Evolutionary conservation across 2,329 filamentous ascomycete species (phyloP).

Genomic region (Phialophora macrospora): DNA sequence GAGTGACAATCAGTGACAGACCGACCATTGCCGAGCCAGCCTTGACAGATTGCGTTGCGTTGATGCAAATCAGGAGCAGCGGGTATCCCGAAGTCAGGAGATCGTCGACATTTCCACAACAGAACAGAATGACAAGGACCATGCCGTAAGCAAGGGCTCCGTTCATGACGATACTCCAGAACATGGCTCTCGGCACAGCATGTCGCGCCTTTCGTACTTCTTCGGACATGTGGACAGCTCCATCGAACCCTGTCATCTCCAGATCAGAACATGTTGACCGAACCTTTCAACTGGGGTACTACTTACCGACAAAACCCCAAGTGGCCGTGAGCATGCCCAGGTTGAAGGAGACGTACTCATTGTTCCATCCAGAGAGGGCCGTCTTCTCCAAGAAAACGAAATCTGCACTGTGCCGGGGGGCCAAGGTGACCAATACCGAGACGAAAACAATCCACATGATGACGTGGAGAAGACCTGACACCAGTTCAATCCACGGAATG

Average conservation of each 20-base stretch:
- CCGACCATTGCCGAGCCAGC: constrained; percentile 32
- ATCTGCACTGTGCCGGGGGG: constrained; percentile 41
- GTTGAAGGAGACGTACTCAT: constrained; percentile 44
- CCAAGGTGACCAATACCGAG: constrained; percentile 44
- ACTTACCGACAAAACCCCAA: constrained; percentile 44
- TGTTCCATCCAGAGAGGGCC: constrained; percentile 44
- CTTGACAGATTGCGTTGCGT: constrained; percentile 28
- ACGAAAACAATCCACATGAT: constrained; percentile 47
- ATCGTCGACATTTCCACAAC: constrained; percentile 37
- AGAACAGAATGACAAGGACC: constrained; percentile 46
- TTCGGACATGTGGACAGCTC: constrained; percentile 45
- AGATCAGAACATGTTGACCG: background rate
- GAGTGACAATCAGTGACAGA: constrained; percentile 25
- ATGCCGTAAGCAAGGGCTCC: constrained; percentile 45
- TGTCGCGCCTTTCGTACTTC: constrained; percentile 45
- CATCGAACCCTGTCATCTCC: constrained; percentile 35
- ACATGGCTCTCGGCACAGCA: constrained; percentile 46
- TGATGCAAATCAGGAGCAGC: constrained; percentile 31
- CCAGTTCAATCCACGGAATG: constrained; percentile 48
- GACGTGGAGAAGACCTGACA: constrained; percentile 46
- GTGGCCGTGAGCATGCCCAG: constrained; percentile 47
- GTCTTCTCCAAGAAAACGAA: constrained; percentile 45
- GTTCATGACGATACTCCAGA: constrained; percentile 45
- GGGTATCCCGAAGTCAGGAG: constrained; percentile 24
- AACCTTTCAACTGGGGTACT: constrained; percentile 18